phyloP scores from a whole-genome alignment of 169 alveolate species.

The Toxoplasma gondii region DNA sequence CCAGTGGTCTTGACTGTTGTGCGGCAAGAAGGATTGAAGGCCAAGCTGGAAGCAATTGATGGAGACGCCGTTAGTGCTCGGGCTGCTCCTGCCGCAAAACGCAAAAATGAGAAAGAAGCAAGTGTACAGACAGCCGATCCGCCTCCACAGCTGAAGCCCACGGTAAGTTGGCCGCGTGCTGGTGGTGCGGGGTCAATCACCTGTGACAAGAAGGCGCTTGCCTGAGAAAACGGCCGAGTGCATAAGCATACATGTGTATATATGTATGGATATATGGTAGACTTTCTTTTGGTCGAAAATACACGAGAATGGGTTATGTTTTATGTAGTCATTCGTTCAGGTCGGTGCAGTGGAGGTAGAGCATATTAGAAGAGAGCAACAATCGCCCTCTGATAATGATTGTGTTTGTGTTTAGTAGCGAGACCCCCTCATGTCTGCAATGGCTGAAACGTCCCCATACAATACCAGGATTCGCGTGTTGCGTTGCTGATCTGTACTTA shows the following conservation, averaged over 20 bases:
- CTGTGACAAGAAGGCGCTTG: neutral
- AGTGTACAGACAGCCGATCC: slow-evolving; percentile 1
- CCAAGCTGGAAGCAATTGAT: neutral
- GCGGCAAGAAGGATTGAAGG: neutral
- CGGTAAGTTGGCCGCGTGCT: neutral
- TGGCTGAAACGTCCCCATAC: no score
- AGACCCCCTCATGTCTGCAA: no score
- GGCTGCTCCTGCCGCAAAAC: neutral
- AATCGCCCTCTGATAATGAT: no score
- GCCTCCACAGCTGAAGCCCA: neutral
- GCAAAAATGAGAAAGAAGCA: neutral
- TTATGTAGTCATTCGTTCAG: no score
- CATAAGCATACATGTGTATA: neutral
- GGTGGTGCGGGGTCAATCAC: neutral
- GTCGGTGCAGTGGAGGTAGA: no score
- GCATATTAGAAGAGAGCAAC: no score
- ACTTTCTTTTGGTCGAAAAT: no score
- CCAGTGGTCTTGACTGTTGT: neutral
- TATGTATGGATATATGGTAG: neutral
- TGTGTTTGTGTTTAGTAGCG: no score
- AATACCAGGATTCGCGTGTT: no score
- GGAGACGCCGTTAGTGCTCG: neutral
- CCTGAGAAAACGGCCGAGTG: neutral
- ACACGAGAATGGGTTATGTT: neutral
- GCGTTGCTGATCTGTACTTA: no score